Conservation (phyloP, 768 basidiomycete genomes). For the Podaxis carcinomalis region DNA sequence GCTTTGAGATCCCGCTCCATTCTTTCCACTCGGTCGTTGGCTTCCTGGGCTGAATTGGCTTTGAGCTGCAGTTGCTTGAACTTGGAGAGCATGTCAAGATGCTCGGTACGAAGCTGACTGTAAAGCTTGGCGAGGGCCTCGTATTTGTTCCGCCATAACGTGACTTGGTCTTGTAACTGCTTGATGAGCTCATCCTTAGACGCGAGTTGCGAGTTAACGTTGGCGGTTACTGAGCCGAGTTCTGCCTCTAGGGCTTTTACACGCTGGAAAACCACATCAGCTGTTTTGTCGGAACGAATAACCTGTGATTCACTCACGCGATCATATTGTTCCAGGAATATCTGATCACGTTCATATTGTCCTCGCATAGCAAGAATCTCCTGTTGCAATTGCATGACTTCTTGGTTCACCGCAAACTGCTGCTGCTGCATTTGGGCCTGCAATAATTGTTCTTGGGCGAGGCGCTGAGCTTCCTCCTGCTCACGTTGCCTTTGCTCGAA, state of each 20-base stretch:
- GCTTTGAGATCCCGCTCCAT: conserved; percentile 98
- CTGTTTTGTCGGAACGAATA: conserved; percentile 1
- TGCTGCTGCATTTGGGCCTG: conserved; percentile 81
- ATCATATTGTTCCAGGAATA: conserved; percentile 97
- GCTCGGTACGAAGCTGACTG: conserved; percentile 95
- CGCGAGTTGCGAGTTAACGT: conserved; percentile 78
- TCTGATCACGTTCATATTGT: conserved; percentile 97
- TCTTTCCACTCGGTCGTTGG: conserved; percentile 96
- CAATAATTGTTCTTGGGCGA: conserved; percentile 85
- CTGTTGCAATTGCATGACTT: conserved; percentile 79
- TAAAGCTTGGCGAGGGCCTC: conserved; percentile 98
- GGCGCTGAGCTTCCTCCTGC: conserved; percentile 84
- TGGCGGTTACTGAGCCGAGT: conserved; percentile 65
- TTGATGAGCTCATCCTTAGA: conserved; percentile 96
- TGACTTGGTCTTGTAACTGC: conserved; percentile 95
- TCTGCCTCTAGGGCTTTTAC: conserved; percentile 96
- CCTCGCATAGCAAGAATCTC: conserved; percentile 91
- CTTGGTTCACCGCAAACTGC: conserved; percentile 66
- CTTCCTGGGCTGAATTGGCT: conserved; percentile 97
- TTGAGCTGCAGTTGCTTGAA: conserved; percentile 97
- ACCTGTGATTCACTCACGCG: conserved; percentile 48
- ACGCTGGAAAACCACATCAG: conserved; percentile 44
- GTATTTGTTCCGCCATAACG: conserved; percentile 97
- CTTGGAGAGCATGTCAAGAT: conserved; percentile 94
- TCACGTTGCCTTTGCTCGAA: conserved; percentile 85